Evolutionary conservation across 192 early-diverging fungal species (phyloP), one percentile per base, ranked within the genome.

Genomic region (Paraglomus occultum): DNA sequence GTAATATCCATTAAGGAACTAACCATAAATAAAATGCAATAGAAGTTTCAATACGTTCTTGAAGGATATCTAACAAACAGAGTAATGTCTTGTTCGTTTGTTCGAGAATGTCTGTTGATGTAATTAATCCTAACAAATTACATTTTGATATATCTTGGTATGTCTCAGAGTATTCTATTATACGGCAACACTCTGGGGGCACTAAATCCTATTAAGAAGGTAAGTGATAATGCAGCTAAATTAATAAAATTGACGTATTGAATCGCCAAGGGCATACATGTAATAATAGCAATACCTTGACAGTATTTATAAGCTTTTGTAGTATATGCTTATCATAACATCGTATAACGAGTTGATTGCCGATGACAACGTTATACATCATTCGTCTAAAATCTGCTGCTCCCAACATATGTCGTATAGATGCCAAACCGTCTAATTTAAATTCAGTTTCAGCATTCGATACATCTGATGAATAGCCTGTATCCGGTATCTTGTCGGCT

Each of bases 11-110:
- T 18, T 66, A 9, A 1, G 22, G 5, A 51, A 67, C n/a, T 43
- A 23, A 15, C 11, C 4, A 6, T 31, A 1, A 14, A 4, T 8
- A 22, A 12, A 31, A 12, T 51, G 52, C n/a, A 51, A 18, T 22
- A 1, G 17, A 18, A 40, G 40, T 40, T 20, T 14, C 5, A 39
- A 51, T 17, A 18, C n/a, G 17, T 31, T 31, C 31, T 22, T 42
- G 46, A 53, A 55, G 67, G 53, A 69, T 69, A 69, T 69, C 40
- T 23, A 69, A 38, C n/a, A 57, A 51, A 47, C 67, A 69, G 1
- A 69, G 4, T n/a, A 45, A 46, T 45, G 53, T 44, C 47, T 22
- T 69, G 39, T 69, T 39, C 9, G 57, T 45, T 22, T 69, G 20
- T 9, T 57, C 39, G 14, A 54, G 67, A 40, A 69, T 69, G 15